Conservation (phyloP, 257 asterid genomes). For the Agastache rugosa region DNA sequence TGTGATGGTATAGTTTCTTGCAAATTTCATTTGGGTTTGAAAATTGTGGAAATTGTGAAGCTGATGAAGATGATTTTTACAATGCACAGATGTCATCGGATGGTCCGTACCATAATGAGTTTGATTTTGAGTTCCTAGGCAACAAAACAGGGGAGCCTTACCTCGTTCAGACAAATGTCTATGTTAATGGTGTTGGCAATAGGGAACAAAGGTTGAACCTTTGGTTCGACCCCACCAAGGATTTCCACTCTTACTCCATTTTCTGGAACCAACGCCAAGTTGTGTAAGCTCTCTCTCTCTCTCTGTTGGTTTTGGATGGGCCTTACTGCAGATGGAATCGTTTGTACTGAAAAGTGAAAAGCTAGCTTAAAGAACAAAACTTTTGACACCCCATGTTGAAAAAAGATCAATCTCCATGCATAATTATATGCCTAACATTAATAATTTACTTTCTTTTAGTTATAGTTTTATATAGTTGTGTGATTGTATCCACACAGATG, state of each 20-base stretch:
- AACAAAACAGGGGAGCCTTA: slow-evolving; percentile 88
- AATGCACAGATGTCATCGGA: slow-evolving; percentile 85
- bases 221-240: slow-evolving; percentile 91
- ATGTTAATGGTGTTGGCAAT: slow-evolving; percentile 83
- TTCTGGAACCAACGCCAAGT: slow-evolving; percentile 84
- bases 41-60: background rate
- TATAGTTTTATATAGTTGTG: no score
- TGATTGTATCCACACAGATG: background rate
- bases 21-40: background rate
- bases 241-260: slow-evolving; percentile 76
- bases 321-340: slow-evolving; percentile 32
- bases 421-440: background rate
- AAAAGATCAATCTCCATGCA: slow-evolving; percentile 26
- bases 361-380: slow-evolving; percentile 23
- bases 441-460: background rate
- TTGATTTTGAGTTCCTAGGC: slow-evolving; percentile 90
- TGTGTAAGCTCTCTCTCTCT: slow-evolving; percentile 56
- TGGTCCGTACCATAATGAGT: slow-evolving; percentile 78
- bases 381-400: slow-evolving; percentile 23
- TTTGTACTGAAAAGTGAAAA: slow-evolving; percentile 30
- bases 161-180: slow-evolving; percentile 80
- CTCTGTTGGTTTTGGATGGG: background rate
- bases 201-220: slow-evolving; percentile 86
- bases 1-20: background rate
- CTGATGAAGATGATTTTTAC: background rate